A percentile compares a stretch with the other conserved stretches of the same genome.
phyloP scores from a whole-genome alignment of 305 asterid species.

The Solanum hybrid region DNA sequence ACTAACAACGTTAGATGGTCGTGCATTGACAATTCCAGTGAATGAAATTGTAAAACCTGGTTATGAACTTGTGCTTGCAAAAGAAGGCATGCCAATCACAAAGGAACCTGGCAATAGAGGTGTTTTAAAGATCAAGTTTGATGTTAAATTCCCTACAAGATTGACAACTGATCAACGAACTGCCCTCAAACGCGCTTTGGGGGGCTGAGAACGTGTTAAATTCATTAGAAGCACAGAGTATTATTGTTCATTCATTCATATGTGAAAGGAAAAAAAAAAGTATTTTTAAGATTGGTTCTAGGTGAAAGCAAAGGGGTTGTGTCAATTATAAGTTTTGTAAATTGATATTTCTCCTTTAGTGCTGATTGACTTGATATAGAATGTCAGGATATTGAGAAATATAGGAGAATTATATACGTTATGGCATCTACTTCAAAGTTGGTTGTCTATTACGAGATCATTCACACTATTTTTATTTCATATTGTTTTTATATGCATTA shows the following conservation, averaged over 20 bases:
- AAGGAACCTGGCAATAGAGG: conserved; percentile 51
- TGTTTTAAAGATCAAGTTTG: conserved; percentile 58
- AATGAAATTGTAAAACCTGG: conserved; percentile 52
- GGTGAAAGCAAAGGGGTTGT: neutral
- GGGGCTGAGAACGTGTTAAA: conserved; percentile 23
- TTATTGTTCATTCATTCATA: neutral
- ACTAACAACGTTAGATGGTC: conserved; percentile 43
- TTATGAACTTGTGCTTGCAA: conserved; percentile 45
- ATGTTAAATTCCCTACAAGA: conserved; percentile 53
- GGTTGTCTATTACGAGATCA: neutral
- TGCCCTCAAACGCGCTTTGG: conserved; percentile 42
- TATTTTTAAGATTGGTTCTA: neutral
- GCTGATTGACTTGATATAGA: neutral
- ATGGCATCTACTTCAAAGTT: neutral
- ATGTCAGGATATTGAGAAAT: neutral
- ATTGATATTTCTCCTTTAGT: neutral
- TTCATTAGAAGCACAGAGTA: neutral
- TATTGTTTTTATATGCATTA: neutral
- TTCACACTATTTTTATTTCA: neutral
- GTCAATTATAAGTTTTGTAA: neutral
- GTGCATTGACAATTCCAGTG: conserved; percentile 46
- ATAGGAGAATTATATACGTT: neutral
- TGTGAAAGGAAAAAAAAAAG: neutral
- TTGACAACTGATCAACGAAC: conserved; percentile 60
- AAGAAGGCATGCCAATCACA: conserved; percentile 74